Conservation (phyloP, 441 rosid species). For the Pelargonium myrrhifolium region DNA sequence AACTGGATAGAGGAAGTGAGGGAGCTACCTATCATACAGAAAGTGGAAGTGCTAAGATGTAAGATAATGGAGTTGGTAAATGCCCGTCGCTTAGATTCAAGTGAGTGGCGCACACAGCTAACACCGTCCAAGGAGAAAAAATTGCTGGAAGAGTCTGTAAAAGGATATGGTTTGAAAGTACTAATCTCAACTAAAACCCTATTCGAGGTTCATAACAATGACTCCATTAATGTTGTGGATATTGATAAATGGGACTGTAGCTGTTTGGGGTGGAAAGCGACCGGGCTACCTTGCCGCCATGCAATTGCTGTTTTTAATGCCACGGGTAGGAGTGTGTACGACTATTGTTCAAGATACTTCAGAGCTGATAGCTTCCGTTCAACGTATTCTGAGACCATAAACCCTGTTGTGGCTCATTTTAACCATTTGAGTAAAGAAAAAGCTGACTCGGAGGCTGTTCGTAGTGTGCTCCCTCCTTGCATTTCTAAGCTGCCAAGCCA, state of each 20-base stretch:
- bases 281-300: constrained; percentile 75
- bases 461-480: constrained; percentile 52
- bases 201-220: constrained; percentile 71
- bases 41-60: constrained; percentile 43
- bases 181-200: constrained; percentile 69
- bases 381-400: constrained; percentile 47
- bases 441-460: constrained; percentile 26
- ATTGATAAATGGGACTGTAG: constrained; percentile 54
- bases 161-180: constrained; percentile 48
- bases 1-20: constrained; percentile 71
- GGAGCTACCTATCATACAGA: constrained; percentile 57
- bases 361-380: constrained; percentile 46
- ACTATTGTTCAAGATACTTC: constrained; percentile 59
- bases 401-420: constrained; percentile 30
- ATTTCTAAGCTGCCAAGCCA: constrained; percentile 34
- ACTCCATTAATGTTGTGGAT: constrained; percentile 64
- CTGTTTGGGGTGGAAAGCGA: constrained; percentile 63
- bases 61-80: constrained; percentile 55
- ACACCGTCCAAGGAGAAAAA: constrained; percentile 63
- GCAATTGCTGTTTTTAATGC: constrained; percentile 71
- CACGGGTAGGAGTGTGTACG: constrained; percentile 44
- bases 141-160: constrained; percentile 46
- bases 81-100: constrained; percentile 38
- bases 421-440: constrained; percentile 25
- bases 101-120: constrained; percentile 51